These are phyloP conservation scores for Cucumis melo DNA, from an alignment of 306 rosid species.

Conservation along the genomic window DNA sequence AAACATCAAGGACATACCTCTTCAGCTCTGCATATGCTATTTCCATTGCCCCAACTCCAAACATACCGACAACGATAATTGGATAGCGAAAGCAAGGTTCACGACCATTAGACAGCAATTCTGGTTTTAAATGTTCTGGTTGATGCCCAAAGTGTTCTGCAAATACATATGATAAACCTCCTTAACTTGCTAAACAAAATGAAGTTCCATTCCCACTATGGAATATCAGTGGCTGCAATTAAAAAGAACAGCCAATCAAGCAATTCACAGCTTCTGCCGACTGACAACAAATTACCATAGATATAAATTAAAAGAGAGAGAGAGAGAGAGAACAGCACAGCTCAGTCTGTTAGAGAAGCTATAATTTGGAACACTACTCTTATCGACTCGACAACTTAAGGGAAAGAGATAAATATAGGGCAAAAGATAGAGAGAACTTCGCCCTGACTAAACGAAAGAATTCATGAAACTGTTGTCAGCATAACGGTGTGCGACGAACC, in stretches of 20 bases:
- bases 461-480: too few species aligned
- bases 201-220: neutral
- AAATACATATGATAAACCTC: neutral
- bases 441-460: too few species aligned
- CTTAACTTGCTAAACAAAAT: neutral
- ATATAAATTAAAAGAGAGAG: too few species aligned
- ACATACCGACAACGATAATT: conserved; percentile 27
- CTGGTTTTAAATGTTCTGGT: neutral
- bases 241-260: neutral
- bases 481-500: too few species aligned
- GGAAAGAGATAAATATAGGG: too few species aligned
- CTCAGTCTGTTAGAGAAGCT: neutral
- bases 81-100: conserved; percentile 19
- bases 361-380: neutral
- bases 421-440: too few species aligned
- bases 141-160: neutral
- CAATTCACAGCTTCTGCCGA: neutral
- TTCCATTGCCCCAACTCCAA: conserved; percentile 41
- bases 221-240: neutral
- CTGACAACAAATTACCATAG: neutral
- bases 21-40: conserved; percentile 35
- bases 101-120: conserved; percentile 6
- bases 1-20: conserved; percentile 20
- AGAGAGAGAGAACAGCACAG: neutral
- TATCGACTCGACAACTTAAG: too few species aligned